phyloP scores from a whole-genome alignment of 306 rosid species.

The Lupinus albus region DNA sequence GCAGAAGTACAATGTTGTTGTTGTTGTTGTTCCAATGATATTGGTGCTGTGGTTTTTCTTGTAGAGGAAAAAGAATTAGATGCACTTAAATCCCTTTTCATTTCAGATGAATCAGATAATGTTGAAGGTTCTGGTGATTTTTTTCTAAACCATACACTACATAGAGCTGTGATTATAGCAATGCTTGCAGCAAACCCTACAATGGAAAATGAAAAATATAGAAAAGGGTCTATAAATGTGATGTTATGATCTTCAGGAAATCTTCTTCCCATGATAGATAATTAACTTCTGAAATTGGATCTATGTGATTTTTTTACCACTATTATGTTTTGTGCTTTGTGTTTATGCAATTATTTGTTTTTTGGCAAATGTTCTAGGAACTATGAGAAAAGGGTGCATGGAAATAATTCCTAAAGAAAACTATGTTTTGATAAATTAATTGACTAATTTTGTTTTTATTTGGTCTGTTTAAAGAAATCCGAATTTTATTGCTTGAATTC shows the following conservation, averaged over 20 bases:
- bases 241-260: slow-evolving; percentile 46
- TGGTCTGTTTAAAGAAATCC: slow-evolving; percentile 22
- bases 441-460: neutral
- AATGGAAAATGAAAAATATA: slow-evolving; percentile 47
- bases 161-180: slow-evolving; percentile 55
- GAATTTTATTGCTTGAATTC: slow-evolving; percentile 52
- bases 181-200: slow-evolving; percentile 54
- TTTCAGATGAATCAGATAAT: neutral
- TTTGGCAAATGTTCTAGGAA: neutral
- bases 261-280: slow-evolving; percentile 69
- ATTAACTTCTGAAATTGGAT: slow-evolving; percentile 7
- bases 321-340: slow-evolving; percentile 6
- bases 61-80: neutral
- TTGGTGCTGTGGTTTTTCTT: neutral
- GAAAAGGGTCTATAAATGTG: slow-evolving; percentile 44
- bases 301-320: slow-evolving; percentile 5
- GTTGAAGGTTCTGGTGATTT: slow-evolving; percentile 24
- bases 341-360: neutral
- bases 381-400: slow-evolving; percentile 7
- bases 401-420: neutral
- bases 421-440: neutral
- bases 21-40: neutral
- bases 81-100: neutral
- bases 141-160: slow-evolving; percentile 46
- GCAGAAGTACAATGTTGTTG: neutral